A percentile compares a stretch with the other conserved stretches of the same genome.
phyloP scores from a whole-genome alignment of 2,329 filamentous ascomycete genomes.

The Drechslera avenae region DNA sequence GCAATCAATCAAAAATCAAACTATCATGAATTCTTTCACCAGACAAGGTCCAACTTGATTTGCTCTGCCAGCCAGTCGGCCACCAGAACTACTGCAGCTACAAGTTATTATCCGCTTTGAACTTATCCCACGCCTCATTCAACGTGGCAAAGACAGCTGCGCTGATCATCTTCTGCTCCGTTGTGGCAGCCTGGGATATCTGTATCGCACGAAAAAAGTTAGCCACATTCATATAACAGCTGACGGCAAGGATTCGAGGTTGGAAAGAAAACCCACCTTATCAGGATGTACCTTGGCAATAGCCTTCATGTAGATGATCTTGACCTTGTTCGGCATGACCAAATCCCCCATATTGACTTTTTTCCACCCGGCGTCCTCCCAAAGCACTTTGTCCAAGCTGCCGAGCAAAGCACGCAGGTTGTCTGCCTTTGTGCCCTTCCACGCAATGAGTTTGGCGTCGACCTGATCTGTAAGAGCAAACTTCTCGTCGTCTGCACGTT shows the following conservation, averaged over 20 bases:
- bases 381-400: constrained; percentile 86
- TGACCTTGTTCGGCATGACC: constrained; percentile 91
- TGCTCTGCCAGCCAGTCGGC: background rate
- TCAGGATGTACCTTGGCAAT: constrained; percentile 98
- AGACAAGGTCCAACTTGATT: no score
- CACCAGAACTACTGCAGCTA: constrained; percentile 5
- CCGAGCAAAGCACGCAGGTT: constrained; percentile 87
- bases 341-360: constrained; percentile 94
- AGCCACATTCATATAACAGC: constrained; percentile 4
- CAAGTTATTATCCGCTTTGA: constrained; percentile 63
- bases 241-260: background rate
- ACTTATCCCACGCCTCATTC: constrained; percentile 73
- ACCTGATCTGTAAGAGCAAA: constrained; percentile 87
- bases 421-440: constrained; percentile 90
- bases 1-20: no score
- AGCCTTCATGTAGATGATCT: constrained; percentile 98
- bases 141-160: constrained; percentile 67
- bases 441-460: constrained; percentile 75
- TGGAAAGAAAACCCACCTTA: constrained; percentile 68
- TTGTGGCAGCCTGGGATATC: constrained; percentile 68
- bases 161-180: constrained; percentile 70
- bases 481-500: constrained; percentile 88
- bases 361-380: constrained; percentile 94
- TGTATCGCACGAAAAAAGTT: constrained; percentile 16
- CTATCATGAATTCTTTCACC: no score